phyloP scores from a whole-genome alignment of 306 rosid species.

The Bauhinia variegata region DNA sequence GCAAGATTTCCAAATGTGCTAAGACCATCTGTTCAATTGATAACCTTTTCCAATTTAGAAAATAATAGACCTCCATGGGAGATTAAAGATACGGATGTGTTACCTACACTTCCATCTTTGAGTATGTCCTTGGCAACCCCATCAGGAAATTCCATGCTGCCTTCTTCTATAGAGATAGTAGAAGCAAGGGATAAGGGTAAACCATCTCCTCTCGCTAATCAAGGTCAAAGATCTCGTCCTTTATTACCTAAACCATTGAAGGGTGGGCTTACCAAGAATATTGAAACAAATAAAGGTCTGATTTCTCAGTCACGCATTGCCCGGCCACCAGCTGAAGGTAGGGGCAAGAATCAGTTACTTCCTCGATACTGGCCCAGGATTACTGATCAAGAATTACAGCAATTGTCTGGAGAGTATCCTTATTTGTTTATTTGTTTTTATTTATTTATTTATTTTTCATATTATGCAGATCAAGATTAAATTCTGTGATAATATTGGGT shows the following conservation, averaged over 20 bases:
- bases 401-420: conserved; percentile 96
- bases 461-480: conserved; percentile 25
- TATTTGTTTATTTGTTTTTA: conserved; percentile 9
- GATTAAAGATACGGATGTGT: conserved; percentile 51
- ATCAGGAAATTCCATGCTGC: conserved; percentile 50
- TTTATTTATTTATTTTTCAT: too few relatives aligned
- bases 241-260: conserved; percentile 73
- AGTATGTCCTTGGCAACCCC: conserved; percentile 75
- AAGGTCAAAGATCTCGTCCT: conserved; percentile 68
- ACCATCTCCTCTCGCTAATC: conserved; percentile 60
- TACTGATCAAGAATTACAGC: conserved; percentile 91
- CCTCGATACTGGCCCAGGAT: conserved; percentile 99
- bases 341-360: conserved; percentile 92
- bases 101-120: conserved; percentile 65
- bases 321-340: conserved; percentile 93
- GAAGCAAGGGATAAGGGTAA: conserved; percentile 70
- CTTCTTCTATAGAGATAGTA: conserved; percentile 54
- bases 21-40: conserved; percentile 58
- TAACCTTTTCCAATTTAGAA: conserved; percentile 58
- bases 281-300: conserved; percentile 56
- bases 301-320: conserved; percentile 67
- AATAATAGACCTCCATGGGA: conserved; percentile 56
- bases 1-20: conserved; percentile 54
- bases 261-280: conserved; percentile 44
- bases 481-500: background rate